A percentile compares a stretch with the other conserved stretches of the same genome.
These are phyloP conservation scores for Hordeum vulgare DNA, from an alignment of 176 grass and related monocot genomes.

Conservation along the genomic window DNA sequence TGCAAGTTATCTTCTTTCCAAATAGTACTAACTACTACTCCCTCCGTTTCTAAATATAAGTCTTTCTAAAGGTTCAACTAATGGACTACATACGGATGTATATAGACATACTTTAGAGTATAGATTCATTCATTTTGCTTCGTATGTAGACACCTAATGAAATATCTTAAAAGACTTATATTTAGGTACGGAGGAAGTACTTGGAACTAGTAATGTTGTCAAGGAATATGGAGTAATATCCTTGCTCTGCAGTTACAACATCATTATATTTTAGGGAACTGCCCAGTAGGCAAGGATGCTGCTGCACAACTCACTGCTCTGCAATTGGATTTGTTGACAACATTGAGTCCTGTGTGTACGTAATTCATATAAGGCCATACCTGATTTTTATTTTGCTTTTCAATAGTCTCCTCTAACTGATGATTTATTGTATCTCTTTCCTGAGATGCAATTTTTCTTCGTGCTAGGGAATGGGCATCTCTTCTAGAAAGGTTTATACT, in stretches of 20 bases:
- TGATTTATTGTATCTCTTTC: background rate
- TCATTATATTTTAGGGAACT: slow-evolving; percentile 95
- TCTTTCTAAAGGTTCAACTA: too few relatives aligned
- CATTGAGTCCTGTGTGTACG: slow-evolving; percentile 83
- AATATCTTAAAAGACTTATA: too few relatives aligned
- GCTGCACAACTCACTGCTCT: slow-evolving; percentile 25
- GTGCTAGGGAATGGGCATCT: slow-evolving; percentile 82
- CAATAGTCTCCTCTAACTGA: background rate
- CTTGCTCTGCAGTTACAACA: slow-evolving; percentile 73
- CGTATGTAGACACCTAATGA: too few relatives aligned
- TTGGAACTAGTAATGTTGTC: too few relatives aligned
- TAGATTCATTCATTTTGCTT: too few relatives aligned
- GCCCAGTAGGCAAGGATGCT: slow-evolving; percentile 92
- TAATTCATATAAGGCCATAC: slow-evolving; percentile 23
- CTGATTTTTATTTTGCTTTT: background rate
- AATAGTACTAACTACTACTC: slow-evolving; percentile 10
- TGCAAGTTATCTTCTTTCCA: slow-evolving; percentile 11
- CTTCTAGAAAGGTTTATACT: slow-evolving; percentile 93
- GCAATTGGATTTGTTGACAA: slow-evolving; percentile 90
- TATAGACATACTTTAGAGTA: too few relatives aligned
- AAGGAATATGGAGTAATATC: too few relatives aligned
- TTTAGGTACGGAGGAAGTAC: too few relatives aligned
- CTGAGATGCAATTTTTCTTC: slow-evolving; percentile 11
- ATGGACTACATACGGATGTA: too few relatives aligned
- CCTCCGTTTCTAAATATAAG: too few relatives aligned